phyloP scores from a whole-genome alignment of 768 basidiomycete species.

The Gymnopilus junonius region DNA sequence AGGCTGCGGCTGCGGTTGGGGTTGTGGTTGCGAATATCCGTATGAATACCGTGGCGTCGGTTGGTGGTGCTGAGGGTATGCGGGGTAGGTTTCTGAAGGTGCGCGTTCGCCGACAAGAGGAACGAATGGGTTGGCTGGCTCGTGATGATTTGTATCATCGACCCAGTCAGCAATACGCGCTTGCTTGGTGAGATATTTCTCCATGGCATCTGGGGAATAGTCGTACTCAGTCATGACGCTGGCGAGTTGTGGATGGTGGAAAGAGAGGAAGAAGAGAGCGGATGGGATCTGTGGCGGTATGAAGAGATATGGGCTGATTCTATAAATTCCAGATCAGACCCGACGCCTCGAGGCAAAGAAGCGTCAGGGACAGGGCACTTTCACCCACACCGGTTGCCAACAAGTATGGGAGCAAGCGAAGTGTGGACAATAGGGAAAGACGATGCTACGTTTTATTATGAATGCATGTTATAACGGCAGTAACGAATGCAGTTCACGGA shows the following conservation, averaged over 20 bases:
- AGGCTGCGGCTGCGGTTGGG: too few species aligned
- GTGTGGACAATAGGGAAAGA: not conserved
- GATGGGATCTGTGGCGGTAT: conserved; percentile 1
- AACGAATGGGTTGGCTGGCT: conserved; percentile 19
- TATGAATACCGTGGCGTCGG: conserved; percentile 1
- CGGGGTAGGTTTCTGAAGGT: conserved; percentile 2
- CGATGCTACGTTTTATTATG: not conserved
- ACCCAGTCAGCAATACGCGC: conserved; percentile 21
- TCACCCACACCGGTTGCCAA: not conserved
- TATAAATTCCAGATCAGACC: not conserved
- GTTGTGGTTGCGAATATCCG: conserved; percentile 4
- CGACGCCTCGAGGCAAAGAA: conserved; percentile 4
- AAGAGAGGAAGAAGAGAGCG: not conserved
- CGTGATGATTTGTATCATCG: conserved; percentile 10
- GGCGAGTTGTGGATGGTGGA: not conserved
- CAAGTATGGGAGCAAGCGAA: not conserved
- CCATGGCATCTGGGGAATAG: conserved; percentile 22
- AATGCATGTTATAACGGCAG: not conserved
- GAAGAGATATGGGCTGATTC: not conserved
- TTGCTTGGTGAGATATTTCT: conserved; percentile 19
- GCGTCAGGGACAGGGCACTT: conserved; percentile 3
- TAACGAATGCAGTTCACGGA: not conserved
- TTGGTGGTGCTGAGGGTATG: conserved; percentile 4
- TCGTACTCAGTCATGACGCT: conserved; percentile 26
- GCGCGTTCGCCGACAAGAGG: conserved; percentile 19